Evolutionary conservation across 148 eudicot species (phyloP).

Genomic region (Rhododendron vialii): DNA sequence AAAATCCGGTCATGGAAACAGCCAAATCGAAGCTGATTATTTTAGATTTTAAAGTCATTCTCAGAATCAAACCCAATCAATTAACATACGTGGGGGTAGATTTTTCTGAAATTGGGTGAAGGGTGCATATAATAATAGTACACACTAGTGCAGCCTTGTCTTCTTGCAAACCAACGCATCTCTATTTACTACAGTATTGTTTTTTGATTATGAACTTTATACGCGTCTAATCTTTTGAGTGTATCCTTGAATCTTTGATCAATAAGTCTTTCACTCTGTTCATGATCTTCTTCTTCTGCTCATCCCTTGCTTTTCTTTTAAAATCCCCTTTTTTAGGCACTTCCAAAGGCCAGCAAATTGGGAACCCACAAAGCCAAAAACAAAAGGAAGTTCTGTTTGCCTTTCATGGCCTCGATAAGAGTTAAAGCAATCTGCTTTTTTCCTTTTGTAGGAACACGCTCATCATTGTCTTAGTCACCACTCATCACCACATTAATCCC

Average conservation of each 20-base stretch:
- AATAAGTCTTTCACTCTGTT: constrained; percentile 6
- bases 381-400: constrained; percentile 30
- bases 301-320: constrained; percentile 23
- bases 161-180: background rate
- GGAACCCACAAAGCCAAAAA: constrained; percentile 22
- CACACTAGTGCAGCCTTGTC: background rate
- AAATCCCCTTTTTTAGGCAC: constrained; percentile 19
- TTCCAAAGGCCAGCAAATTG: constrained; percentile 24
- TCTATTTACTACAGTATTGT: background rate
- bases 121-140: background rate
- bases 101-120: background rate
- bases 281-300: constrained; percentile 16
- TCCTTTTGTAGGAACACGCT: constrained; percentile 24
- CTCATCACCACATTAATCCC: constrained; percentile 9
- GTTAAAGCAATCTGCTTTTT: constrained; percentile 49
- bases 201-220: background rate
- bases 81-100: background rate
- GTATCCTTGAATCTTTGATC: background rate
- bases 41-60: background rate
- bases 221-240: background rate
- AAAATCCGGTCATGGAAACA: background rate
- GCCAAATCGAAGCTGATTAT: background rate
- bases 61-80: background rate
- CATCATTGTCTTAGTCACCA: constrained; percentile 19
- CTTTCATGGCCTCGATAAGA: constrained; percentile 40